Base-by-base conservation (phyloP, 2,329 filamentous ascomycete species). In the Calonectria pseudoturangicola region DNA sequence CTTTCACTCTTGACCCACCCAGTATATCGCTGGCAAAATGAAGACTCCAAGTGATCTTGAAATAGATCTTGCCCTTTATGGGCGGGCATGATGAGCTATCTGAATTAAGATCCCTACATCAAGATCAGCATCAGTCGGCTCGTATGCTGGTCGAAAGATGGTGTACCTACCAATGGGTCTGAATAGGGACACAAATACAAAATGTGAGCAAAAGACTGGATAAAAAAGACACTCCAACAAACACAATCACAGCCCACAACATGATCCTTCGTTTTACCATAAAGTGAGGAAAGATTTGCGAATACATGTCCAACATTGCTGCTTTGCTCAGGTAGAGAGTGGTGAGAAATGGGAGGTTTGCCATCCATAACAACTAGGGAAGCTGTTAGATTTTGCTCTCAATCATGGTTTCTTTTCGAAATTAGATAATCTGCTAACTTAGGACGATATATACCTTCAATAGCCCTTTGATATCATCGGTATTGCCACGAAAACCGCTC, bases 261-360 rank as follows among this genome's bases (percentile, higher is more conserved):
- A 54, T 36, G 2, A 54, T 54, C 12, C 50, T 54, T 36, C 50
- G 28, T 9, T 54, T 54, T n/a, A 54, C 50, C 50, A 54, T 54
- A 8, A 33, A 54, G 12, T 21, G 16, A 8, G 50, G 50, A 28
- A 54, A 54, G 8, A 54, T 54, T 12, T 54, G 50, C 1, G 50
- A 33, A 28, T 54, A 54, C 16, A 13, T 54, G 28, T 54, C 50
- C 8, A 54, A 5, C 16, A 54, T 54, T 13, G 50, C 50, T 13
- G 50, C 50, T 36, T 54, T 54, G 28, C 50, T 54, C 50, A 54
- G 6, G 30, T 54, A 54, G 9, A 54, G 28, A 18, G 50, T 33
- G 18, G 16, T 54, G 5, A 54, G 18, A n/a, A 33, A 54, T 16
- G 28, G 50, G 33, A 54, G 9, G n/a, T 54, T 54, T 54, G 16